Evolutionary conservation across 129 eudicot species (phyloP), one percentile per base, ranked within the genome.

Genomic region (Chrysanthemum makinoi): DNA sequence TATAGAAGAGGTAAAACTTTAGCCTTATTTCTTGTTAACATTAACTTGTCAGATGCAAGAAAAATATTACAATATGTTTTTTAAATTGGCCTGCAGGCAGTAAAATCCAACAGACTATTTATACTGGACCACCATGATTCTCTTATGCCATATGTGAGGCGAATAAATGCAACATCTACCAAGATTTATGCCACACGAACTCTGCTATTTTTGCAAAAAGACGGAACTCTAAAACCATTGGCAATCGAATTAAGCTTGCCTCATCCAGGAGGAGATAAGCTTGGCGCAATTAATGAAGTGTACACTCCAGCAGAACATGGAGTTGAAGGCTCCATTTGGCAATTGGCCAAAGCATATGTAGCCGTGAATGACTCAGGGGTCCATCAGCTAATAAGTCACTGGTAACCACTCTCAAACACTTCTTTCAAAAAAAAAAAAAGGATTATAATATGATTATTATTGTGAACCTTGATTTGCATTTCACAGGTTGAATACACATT

Each of bases 401-500:
- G 87, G 86, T 83, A 83, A 14, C 10, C 69, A 55, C 39, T 44
- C 62, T 19, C 11, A 0, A 52, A 52, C 60, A 53, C 28, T 14
- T 8, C 43, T 51, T 28, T 2, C 28, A 20, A 39, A 39, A 39
- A 7, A 35, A 35, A 35, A 39, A 39, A 5, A 4, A 39, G 0
- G 0, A 35, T 1, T 39, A 39, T 39, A 39, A 35, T 39, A 56
- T 44, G 43, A 19, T 15, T 43, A 15, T 5, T 58, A 35, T 48
- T 76, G 14, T 48, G 2, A 58, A 58, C 13, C n/a, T 50, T 4
- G 1, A 30, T 6, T 54, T 44, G 9, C 15, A 28, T 49, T 46
- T 75, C n/a, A 33, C 71, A 89, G 96, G 96, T 72, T 89, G 80
- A 65, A 79, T 49, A 89, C 91, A 0, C 96, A 89, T 75, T 84